Base-by-base conservation (phyloP, 208 protist genomes). In the Leptomonas seymouri region DNA sequence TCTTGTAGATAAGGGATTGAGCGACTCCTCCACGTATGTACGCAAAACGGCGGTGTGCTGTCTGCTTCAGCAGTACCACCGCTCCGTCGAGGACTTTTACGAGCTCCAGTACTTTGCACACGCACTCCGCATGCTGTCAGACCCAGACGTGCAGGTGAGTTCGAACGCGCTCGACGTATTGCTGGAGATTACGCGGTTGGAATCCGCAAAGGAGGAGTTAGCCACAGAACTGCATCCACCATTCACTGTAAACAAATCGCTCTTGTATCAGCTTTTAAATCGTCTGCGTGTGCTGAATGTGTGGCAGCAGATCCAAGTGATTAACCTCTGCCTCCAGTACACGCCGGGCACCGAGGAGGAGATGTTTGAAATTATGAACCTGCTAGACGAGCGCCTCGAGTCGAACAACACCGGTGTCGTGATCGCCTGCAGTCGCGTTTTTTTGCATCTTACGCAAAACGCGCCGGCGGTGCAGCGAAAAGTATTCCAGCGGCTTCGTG, bases 321-420 rank as follows among this genome's bases (percentile, higher is more conserved):
- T 97, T n/a, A 62, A 85, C 30, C 81, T 91, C 27, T 59, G 89
- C 27, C 74, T 70, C 14, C 67, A 71, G 51, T 94, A 96, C 75
- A 81, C 66, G 3, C 90, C 91, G 14, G 41, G 44, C 9, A 74
- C 31, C 20, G 92, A 96, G 74, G 87, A 93, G 20, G 94, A 97
- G 72, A 91, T 97, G 80, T 96, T 90, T 71, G 84, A 93, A 45
- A 90, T 96, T 31, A 94, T 96, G 93, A 98, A 98, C 72, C 69
- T 98, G 45, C 84, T 99, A 15, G 94, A 98, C 57, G 93, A 97
- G 39, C 76, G 79, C 3, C 85, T 99, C 4, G 68, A 88, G 63
- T 86, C 91, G 50, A 76, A 81, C 57, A 97, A 98, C 84, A 87
- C 77, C 57, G 84, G 90, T 49, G 72, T 98, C 12, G 80, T 99